phyloP scores from a whole-genome alignment of 108 stramenopile species.

The Aurantiochytrium sp. region DNA sequence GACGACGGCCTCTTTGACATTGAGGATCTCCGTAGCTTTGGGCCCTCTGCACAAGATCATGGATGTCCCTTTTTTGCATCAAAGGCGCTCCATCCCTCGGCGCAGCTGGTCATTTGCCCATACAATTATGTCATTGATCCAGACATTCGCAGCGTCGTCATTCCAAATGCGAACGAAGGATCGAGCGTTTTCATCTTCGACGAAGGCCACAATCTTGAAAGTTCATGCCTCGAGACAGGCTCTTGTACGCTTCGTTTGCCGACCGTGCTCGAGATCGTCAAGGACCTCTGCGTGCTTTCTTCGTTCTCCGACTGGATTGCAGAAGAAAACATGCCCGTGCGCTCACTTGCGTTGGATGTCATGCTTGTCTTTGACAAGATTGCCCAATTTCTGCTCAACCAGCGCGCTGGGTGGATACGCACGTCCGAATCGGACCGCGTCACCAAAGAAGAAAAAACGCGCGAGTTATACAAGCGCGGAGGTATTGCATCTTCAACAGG shows the following conservation, averaged over 20 bases:
- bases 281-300: neutral
- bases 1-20: conserved; percentile 62
- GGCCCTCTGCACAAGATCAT: conserved; percentile 51
- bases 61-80: conserved; percentile 86
- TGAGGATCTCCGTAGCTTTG: conserved; percentile 79
- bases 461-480: neutral
- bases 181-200: conserved; percentile 88
- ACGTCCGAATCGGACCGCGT: neutral
- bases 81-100: conserved; percentile 52
- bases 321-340: neutral
- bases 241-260: neutral
- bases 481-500: neutral
- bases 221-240: conserved; percentile 26
- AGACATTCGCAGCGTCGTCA: conserved; percentile 54
- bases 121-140: conserved; percentile 98
- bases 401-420: neutral
- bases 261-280: neutral
- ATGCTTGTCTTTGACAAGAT: neutral
- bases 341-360: neutral
- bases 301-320: neutral
- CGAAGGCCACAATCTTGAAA: conserved; percentile 97
- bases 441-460: neutral
- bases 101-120: conserved; percentile 85
- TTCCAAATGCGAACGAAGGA: conserved; percentile 55
- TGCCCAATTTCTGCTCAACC: neutral